phyloP scores from a whole-genome alignment of 345 rosid genomes.

The Mangifera indica region DNA sequence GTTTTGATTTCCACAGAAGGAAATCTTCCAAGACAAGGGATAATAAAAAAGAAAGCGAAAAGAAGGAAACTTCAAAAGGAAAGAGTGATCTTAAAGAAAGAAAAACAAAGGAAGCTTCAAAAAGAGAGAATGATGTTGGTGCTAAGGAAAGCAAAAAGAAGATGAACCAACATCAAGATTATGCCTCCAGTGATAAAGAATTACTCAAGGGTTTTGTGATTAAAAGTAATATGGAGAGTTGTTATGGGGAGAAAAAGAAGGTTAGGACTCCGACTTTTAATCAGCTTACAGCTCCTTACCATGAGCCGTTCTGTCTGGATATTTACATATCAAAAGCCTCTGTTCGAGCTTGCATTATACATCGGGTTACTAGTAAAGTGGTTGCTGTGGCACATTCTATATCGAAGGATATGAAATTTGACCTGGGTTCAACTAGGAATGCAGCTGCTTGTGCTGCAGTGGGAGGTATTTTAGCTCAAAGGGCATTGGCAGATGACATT shows the following conservation, averaged over 20 bases:
- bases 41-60: conserved; percentile 34
- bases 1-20: conserved; percentile 69
- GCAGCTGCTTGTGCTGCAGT: conserved; percentile 65
- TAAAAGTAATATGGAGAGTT: conserved; percentile 19
- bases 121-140: conserved; percentile 25
- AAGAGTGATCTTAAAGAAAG: conserved; percentile 31
- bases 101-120: conserved; percentile 26
- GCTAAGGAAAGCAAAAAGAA: conserved; percentile 29
- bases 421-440: conserved; percentile 70
- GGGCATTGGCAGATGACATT: conserved; percentile 77
- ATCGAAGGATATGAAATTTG: conserved; percentile 81
- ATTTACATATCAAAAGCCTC: conserved; percentile 79
- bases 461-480: conserved; percentile 70
- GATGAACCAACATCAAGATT: conserved; percentile 20
- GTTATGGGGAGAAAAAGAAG: conserved; percentile 37
- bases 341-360: conserved; percentile 76
- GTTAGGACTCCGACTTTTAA: conserved; percentile 68
- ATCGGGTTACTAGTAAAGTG: conserved; percentile 82
- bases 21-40: conserved; percentile 40
- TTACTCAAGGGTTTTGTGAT: conserved; percentile 16
- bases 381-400: conserved; percentile 88
- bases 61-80: conserved; percentile 26
- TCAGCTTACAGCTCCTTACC: conserved; percentile 84
- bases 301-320: conserved; percentile 85
- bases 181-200: conserved; percentile 16